These are phyloP conservation scores for Malania oleifera DNA, from an alignment of 164 flowering plant species.

Conservation along the genomic window DNA sequence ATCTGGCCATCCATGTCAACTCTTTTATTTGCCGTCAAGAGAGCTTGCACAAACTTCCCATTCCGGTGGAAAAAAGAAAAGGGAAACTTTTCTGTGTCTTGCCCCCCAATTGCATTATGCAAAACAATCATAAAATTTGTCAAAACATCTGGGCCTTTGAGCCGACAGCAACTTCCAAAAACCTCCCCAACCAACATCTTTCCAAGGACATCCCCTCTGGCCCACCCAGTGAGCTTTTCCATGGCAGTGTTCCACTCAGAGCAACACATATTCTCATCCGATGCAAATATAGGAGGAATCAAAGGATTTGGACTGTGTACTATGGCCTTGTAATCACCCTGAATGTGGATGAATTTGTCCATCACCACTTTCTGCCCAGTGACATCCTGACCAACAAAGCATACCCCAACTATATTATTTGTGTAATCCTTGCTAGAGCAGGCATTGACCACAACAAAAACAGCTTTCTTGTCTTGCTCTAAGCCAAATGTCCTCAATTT, in stretches of 20 bases:
- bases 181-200: slow-evolving; percentile 89
- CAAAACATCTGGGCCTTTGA: slow-evolving; percentile 82
- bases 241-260: slow-evolving; percentile 96
- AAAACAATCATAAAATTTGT: slow-evolving; percentile 89
- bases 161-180: slow-evolving; percentile 84
- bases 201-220: slow-evolving; percentile 59
- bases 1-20: slow-evolving; percentile 66
- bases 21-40: slow-evolving; percentile 92
- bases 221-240: slow-evolving; percentile 94
- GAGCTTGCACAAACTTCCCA: slow-evolving; percentile 80
- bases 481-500: slow-evolving; percentile 74
- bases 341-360: slow-evolving; percentile 90
- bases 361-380: slow-evolving; percentile 87
- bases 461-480: slow-evolving; percentile 42
- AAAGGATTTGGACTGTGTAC: slow-evolving; percentile 90
- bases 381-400: slow-evolving; percentile 98
- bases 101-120: slow-evolving; percentile 85
- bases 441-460: slow-evolving; percentile 87
- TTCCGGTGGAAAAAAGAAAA: slow-evolving; percentile 67
- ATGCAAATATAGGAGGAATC: slow-evolving; percentile 97
- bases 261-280: slow-evolving; percentile 90
- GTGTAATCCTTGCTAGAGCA: slow-evolving; percentile 86
- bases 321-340: slow-evolving; percentile 95
- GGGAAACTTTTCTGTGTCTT: slow-evolving; percentile 72
- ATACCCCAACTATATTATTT: slow-evolving; percentile 79